Evolutionary conservation across 2,329 filamentous ascomycete species (phyloP).

Genomic region (Xylariaceae sp.): DNA sequence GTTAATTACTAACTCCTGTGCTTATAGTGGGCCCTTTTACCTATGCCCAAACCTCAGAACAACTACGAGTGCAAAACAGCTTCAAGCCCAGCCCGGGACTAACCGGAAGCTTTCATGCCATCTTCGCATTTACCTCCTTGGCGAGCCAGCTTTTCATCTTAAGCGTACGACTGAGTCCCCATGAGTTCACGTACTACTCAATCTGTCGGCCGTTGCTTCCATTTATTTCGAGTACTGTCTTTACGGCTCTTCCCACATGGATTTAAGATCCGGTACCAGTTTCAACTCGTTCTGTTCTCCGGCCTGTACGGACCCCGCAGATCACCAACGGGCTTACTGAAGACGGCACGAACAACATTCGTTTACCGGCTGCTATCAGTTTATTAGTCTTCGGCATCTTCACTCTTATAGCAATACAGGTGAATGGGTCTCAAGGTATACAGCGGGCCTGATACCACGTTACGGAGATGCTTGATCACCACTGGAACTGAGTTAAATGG

Average conservation of each 20-base stretch:
- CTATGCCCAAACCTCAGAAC: no score
- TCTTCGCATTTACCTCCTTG: conserved; percentile 5
- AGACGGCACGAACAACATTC: conserved; percentile 10
- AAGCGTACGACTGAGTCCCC: conserved; percentile 5
- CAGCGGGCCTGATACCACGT: no score
- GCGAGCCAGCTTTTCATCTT: conserved; percentile 9
- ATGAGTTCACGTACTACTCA: conserved; percentile 11
- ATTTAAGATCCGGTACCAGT: conserved; percentile 6
- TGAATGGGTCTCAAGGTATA: no score
- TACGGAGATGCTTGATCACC: no score
- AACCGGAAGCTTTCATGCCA: conserved; percentile 7
- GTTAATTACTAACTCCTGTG: no score
- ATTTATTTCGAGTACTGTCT: conserved; percentile 7
- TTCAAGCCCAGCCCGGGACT: conserved; percentile 5
- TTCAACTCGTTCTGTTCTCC: conserved; percentile 8
- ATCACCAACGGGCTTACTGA: conserved; percentile 8
- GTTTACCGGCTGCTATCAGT: conserved; percentile 10
- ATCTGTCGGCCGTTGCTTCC: conserved; percentile 5
- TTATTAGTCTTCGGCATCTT: no score
- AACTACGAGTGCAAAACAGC: no score
- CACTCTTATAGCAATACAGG: no score
- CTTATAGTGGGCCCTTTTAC: no score
- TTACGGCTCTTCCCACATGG: conserved; percentile 7
- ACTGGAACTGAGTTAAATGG: no score
- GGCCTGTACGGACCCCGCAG: conserved; percentile 8